Base-by-base conservation (phyloP, 441 rosid genomes). In the Breynia disticha region DNA sequence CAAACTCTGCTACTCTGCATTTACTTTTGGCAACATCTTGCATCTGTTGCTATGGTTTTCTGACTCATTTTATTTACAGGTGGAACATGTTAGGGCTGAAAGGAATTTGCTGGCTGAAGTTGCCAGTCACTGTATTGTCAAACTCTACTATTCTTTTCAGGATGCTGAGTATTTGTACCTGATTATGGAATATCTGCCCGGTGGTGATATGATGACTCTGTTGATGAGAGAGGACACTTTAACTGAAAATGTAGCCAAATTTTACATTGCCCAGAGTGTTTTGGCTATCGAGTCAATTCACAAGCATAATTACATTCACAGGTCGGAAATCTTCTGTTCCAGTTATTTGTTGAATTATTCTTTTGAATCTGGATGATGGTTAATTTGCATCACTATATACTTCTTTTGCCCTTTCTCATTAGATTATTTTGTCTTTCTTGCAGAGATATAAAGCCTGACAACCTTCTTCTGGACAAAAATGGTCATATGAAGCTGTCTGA, bases 401-500 rank as follows among this genome's bases (percentile, higher is more conserved):
- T 58, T 19, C 21, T 46, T 46, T 53, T 52, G 14, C 45, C 46
- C 49, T 14, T 28, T 50, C 77, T 77, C 28, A 71, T 49, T 64
- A 24, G 51, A 38, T 61, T 63, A 16, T 43, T 1, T 62, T 73
- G 17, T 39, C 63, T 66, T 65, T 44, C 49, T 54, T 77, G 11
- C 79, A 90, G 98, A 73, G 98, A 90, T 72, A 90, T 90, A 55
- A 90, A 90, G 65, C 98, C 96, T 52, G 98, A 90, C 62, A 90
- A 90, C 72, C 95, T 90, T 68, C 90, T 90, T 61, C 70, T 90
- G 56, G 98, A 87, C 77, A 83, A 77, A 80, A 77, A 82, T 67
- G 98, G 98, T 56, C 93, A 90, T 69, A 90, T 90, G 98, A 90
- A 90, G 83, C 83, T 90, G 43, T 87, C 98, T 17, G 98, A 90